phyloP scores from a whole-genome alignment of 78 protist species.

The Speleostelium caveatum region DNA sequence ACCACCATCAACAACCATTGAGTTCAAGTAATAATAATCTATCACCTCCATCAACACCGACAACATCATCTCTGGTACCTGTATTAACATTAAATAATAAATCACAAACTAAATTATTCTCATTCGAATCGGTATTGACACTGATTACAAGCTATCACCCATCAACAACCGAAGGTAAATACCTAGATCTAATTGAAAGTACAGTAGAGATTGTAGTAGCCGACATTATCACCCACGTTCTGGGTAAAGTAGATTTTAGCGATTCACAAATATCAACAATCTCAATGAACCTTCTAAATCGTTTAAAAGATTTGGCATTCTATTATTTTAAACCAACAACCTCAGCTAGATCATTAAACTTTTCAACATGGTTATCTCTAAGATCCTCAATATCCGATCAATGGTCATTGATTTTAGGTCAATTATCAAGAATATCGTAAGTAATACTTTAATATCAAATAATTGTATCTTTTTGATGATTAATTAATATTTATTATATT shows the following conservation, averaged over 20 bases:
- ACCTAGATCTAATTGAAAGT: conserved; percentile 50
- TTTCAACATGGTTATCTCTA: conserved; percentile 42
- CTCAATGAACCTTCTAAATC: conserved; percentile 10
- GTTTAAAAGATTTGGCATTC: conserved; percentile 65
- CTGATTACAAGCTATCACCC: conserved; percentile 7
- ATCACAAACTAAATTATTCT: conserved; percentile 39
- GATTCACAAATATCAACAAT: not conserved
- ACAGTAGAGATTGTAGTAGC: conserved; percentile 72
- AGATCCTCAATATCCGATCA: conserved; percentile 61
- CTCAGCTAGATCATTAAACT: conserved; percentile 38
- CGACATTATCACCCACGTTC: conserved; percentile 59
- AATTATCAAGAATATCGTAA: conserved; percentile 59
- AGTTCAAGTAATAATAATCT: not conserved
- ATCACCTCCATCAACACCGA: not conserved
- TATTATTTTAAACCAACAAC: conserved; percentile 65
- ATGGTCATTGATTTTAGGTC: conserved; percentile 74
- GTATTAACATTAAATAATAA: conserved; percentile 3
- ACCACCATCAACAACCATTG: not conserved
- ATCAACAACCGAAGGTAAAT: not conserved
- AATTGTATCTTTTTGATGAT: not conserved
- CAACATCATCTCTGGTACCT: conserved; percentile 2
- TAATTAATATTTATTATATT: not conserved
- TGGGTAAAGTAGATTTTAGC: conserved; percentile 41
- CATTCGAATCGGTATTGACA: conserved; percentile 39
- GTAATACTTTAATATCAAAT: not conserved